A percentile compares a stretch with the other conserved stretches of the same genome.
These are phyloP conservation scores for Microbotryum intermedium DNA, from an alignment of 1,284 basidiomycete genomes.

Conservation along the genomic window DNA sequence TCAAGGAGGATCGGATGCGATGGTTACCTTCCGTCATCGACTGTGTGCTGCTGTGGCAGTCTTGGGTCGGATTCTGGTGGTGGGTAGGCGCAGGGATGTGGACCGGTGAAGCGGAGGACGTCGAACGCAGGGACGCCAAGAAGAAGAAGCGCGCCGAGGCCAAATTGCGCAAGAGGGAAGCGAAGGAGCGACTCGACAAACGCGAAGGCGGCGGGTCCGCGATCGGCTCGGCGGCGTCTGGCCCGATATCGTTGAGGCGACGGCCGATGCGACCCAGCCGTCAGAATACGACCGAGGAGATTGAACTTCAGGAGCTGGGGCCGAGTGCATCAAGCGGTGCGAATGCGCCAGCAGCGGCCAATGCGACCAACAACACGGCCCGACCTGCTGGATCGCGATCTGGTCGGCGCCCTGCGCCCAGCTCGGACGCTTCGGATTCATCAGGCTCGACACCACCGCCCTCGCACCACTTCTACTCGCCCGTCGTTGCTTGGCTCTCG, in stretches of 20 bases:
- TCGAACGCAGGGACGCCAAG: constrained; percentile 46
- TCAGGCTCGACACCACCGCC: background rate
- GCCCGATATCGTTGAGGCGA: background rate
- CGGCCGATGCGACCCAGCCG: background rate
- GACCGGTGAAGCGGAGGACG: constrained; percentile 55
- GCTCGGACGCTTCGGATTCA: background rate
- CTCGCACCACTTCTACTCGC: constrained; percentile 15
- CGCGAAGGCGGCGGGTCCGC: constrained; percentile 2
- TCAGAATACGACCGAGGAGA: constrained; percentile 4
- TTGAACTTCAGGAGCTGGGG: constrained; percentile 17
- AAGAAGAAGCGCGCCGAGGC: constrained; percentile 13
- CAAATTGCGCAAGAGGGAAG: constrained; percentile 8
- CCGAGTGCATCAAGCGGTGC: background rate
- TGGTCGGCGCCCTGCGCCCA: background rate
- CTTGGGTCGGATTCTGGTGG: constrained; percentile 40
- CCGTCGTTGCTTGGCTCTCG: constrained; percentile 5
- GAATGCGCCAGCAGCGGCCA: too few species aligned
- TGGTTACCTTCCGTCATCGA: constrained; percentile 81
- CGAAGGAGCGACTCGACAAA: background rate
- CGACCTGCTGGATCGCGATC: background rate
- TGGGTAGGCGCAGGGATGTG: constrained; percentile 87
- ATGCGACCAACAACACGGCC: background rate
- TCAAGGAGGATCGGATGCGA: constrained; percentile 68
- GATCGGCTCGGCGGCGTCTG: background rate
- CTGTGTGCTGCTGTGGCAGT: constrained; percentile 85